Conservation (phyloP, 108 stramenopile genomes). For the Mediolabrus comicus region DNA sequence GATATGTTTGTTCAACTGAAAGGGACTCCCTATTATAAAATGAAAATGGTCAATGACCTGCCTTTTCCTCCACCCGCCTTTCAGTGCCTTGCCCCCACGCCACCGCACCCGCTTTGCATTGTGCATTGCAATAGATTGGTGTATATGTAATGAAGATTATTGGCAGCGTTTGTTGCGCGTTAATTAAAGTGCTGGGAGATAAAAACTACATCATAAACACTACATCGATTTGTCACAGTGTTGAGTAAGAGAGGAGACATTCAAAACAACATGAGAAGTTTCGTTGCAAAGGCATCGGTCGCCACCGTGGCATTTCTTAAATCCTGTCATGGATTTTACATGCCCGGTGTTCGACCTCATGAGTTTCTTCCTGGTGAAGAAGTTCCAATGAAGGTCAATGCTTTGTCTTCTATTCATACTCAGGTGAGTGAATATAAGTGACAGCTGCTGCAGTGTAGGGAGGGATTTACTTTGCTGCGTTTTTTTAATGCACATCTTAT, state of each 20-base stretch:
- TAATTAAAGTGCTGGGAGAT: too few species aligned
- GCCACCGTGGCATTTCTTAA: constrained; percentile 11
- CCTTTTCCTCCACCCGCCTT: too few species aligned
- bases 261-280: constrained; percentile 7
- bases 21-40: too few species aligned
- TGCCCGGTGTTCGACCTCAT: constrained; percentile 86
- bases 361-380: constrained; percentile 65
- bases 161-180: too few species aligned
- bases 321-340: constrained; percentile 64
- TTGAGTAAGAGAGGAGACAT: background rate
- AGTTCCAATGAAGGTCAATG: constrained; percentile 87
- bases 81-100: too few species aligned
- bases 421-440: constrained; percentile 43
- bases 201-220: too few species aligned
- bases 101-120: too few species aligned
- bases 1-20: too few species aligned
- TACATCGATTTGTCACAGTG: too few species aligned
- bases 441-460: background rate
- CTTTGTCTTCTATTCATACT: constrained; percentile 87
- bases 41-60: too few species aligned
- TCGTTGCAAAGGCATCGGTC: constrained; percentile 23
- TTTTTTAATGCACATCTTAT: background rate
- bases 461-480: background rate
- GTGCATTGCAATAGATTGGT: too few species aligned
- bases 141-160: too few species aligned